Base-by-base conservation (phyloP, 139 green algal genomes). In the Chlorella vulgaris region DNA sequence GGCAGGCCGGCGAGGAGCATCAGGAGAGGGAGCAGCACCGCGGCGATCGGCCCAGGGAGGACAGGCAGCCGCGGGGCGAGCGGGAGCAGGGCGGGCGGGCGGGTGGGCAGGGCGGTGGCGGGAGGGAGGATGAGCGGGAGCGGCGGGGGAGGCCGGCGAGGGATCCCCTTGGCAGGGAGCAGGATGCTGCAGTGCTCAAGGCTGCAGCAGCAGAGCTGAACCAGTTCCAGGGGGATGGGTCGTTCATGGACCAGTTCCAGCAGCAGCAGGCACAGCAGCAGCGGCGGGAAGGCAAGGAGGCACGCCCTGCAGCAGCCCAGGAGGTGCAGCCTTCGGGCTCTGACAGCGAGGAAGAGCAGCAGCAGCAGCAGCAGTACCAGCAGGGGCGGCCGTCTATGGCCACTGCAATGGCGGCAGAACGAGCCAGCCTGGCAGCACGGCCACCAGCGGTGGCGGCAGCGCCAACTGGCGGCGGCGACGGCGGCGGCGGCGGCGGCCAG, bases 221-320 rank as follows among this genome's bases (percentile, higher is more conserved):
- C 83, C 53, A 55, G 7, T 96, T 94, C 28, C 13, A 39, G 1
- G 82, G 81, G 39, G 94, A 96, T 76, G 93, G 94, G 39, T 91
- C 81, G 38, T 97, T 97, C 84, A 79, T 96, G 83, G 81, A 93
- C 5, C 73, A 75, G 3, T 31, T 28, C 28, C 36, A 77, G 77
- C 43, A 68, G 42, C 39, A 78, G 76, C 70, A 33, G 35, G 47
- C 18, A 21, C 55, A 35, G 50, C 58, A 65, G 81, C 36, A 47
- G 70, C 42, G 29, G 67, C 73, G 43, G 39, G 69, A 68, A 74
- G 75, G 71, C n/a, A 73, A 68, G 66, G 73, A 82, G 67, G 55
- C 79, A 28, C 22, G 33, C 60, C 58, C 61, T 3, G 42, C n/a
- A 2, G 50, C 43, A 40, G 38, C 42, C 31, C 31, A 39, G 31